Percentiles rank a stretch among this genome's conserved stretches.
Evolutionary conservation across 768 basidiomycete genomes (phyloP).

Genomic region (Rhodocollybia butyracea): DNA sequence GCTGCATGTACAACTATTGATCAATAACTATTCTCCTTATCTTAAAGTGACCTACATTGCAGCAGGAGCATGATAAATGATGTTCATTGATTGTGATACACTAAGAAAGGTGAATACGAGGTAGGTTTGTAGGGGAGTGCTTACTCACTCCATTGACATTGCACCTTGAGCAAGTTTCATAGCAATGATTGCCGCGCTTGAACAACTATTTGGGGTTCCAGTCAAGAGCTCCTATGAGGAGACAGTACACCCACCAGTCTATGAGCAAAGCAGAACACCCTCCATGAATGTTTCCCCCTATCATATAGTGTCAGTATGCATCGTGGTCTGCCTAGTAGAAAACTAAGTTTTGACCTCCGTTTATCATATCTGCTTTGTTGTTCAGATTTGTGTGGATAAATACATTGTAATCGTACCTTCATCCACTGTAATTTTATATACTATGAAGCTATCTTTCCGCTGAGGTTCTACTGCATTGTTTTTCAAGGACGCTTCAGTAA

Average conservation of each 20-base stretch:
- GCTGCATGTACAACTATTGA: slow-evolving; percentile 12
- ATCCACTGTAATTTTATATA: not conserved
- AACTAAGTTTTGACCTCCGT: no score
- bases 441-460: not conserved
- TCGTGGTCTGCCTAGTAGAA: no score
- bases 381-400: not conserved
- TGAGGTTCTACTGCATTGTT: not conserved
- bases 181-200: not conserved
- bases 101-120: not conserved
- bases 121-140: not conserved
- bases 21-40: not conserved
- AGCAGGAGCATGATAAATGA: slow-evolving; percentile 33
- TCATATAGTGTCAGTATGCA: not conserved
- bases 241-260: slow-evolving; percentile 22
- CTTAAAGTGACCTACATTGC: slow-evolving; percentile 18
- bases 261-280: slow-evolving; percentile 29
- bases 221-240: not conserved
- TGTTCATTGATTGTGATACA: slow-evolving; percentile 32
- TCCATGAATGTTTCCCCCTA: slow-evolving; percentile 13
- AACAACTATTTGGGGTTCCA: not conserved
- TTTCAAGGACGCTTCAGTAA: not conserved
- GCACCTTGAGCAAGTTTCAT: not conserved
- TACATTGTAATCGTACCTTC: not conserved
- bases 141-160: not conserved
- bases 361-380: slow-evolving; percentile 30